Conservation (phyloP, 192 early-diverging fungal species). For the Backusella westeae region DNA sequence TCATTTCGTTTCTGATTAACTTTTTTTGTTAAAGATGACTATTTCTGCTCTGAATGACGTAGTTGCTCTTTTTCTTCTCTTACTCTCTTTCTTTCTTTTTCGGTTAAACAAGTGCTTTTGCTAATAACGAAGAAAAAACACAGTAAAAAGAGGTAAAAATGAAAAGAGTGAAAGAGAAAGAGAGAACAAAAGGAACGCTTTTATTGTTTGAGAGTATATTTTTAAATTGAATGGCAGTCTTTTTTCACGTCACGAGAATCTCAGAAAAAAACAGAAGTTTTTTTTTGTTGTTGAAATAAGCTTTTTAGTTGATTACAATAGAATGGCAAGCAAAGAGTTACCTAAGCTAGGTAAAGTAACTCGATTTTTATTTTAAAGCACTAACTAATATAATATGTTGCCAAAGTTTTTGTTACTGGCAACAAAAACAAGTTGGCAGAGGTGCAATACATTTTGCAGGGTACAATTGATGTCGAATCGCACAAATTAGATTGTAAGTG, state of each 20-base stretch:
- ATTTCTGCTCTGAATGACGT: neutral
- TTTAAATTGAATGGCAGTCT: neutral
- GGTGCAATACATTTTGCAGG: slow-evolving; percentile 77
- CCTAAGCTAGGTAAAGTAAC: slow-evolving; percentile 20
- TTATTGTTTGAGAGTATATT: neutral
- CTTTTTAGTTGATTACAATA: neutral
- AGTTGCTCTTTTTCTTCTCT: neutral
- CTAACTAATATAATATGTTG: neutral
- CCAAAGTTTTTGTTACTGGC: slow-evolving; percentile 86
- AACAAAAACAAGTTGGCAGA: slow-evolving; percentile 96
- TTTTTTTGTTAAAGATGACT: neutral
- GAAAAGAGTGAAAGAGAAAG: neutral
- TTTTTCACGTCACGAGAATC: neutral
- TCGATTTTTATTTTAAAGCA: neutral
- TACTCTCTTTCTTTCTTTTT: neutral
- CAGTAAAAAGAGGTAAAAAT: neutral
- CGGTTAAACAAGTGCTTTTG: neutral
- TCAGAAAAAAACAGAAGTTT: neutral
- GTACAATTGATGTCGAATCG: slow-evolving; percentile 62
- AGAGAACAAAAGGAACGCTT: neutral
- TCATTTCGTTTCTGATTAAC: neutral
- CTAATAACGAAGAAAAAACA: neutral
- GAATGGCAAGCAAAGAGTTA: neutral
- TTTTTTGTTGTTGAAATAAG: neutral
- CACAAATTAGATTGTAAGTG: slow-evolving; percentile 68